phyloP scores from a whole-genome alignment of 306 rosid genomes.

The Trifolium fragiferum region DNA sequence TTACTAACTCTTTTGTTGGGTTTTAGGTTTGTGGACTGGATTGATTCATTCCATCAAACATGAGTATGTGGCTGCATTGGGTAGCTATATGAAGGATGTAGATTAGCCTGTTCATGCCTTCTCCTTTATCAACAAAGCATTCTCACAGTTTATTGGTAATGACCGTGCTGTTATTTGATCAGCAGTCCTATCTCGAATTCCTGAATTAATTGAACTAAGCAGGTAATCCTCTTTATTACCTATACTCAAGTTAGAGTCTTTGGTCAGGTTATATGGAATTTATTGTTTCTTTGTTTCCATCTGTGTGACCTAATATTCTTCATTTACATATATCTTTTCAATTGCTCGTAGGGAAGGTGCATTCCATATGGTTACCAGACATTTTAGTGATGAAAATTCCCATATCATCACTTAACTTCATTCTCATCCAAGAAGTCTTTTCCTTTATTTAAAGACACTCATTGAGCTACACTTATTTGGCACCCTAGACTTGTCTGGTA shows the following conservation, averaged over 20 bases:
- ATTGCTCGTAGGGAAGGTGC: conserved; percentile 70
- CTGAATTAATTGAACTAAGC: conserved; percentile 74
- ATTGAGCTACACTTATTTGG: conserved; percentile 91
- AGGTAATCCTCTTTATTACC: conserved; percentile 55
- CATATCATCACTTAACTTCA: conserved; percentile 69
- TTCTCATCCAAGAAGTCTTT: conserved; percentile 78
- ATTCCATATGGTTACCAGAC: conserved; percentile 70
- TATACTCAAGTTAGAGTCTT: conserved; percentile 23
- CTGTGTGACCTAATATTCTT: conserved; percentile 22
- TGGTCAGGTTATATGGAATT: conserved; percentile 20
- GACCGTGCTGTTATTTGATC: conserved; percentile 60
- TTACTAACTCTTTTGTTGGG: conserved; percentile 31
- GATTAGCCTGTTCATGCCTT: conserved; percentile 89
- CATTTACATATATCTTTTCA: conserved; percentile 41
- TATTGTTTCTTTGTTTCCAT: conserved; percentile 28
- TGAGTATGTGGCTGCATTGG: conserved; percentile 82
- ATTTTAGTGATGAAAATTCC: conserved; percentile 72
- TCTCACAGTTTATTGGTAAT: conserved; percentile 58
- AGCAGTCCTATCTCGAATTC: conserved; percentile 74
- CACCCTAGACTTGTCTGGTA: conserved; percentile 64
- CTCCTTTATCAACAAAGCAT: conserved; percentile 74
- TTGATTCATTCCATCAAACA: conserved; percentile 73
- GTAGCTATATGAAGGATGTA: conserved; percentile 84
- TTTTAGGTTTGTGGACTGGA: conserved; percentile 91
- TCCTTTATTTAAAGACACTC: conserved; percentile 88